Conservation (phyloP, 352 stramenopile species). For the Phytopythium oedochilum region DNA sequence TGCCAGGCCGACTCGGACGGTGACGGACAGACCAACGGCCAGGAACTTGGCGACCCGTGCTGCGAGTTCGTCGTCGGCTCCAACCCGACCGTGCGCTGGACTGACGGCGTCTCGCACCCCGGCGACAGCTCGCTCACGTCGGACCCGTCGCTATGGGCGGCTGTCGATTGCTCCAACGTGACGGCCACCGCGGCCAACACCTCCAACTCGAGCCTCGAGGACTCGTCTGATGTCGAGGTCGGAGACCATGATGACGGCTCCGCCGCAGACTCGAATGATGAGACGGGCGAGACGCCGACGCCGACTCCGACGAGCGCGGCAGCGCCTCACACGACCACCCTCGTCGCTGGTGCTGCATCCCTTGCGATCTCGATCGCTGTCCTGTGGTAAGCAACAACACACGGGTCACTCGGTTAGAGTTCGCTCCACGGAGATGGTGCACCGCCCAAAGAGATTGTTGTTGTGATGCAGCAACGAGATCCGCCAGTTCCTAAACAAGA, state of each 20-base stretch:
- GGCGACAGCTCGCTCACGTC: conserved; percentile 19
- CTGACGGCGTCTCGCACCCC: conserved; percentile 11
- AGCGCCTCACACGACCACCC: not conserved
- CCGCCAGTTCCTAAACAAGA: too few relatives aligned
- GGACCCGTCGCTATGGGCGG: conserved; percentile 24
- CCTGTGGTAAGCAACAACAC: not conserved
- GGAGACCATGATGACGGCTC: not conserved
- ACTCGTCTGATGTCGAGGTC: conserved; percentile 1
- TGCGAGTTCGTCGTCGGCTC: conserved; percentile 24
- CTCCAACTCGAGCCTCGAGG: not conserved
- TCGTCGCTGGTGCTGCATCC: not conserved
- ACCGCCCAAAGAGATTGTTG: too few relatives aligned
- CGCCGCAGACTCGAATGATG: not conserved
- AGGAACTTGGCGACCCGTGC: too few relatives aligned
- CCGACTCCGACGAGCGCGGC: not conserved
- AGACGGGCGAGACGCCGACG: not conserved
- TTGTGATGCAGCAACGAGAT: too few relatives aligned
- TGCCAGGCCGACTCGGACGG: too few relatives aligned
- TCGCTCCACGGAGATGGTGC: too few relatives aligned
- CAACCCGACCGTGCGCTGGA: conserved; percentile 9
- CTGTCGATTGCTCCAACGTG: conserved; percentile 18
- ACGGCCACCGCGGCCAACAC: conserved; percentile 3
- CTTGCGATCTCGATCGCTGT: not conserved
- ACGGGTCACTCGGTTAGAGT: too few relatives aligned
- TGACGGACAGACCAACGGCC: too few relatives aligned